Conservation (phyloP, 176 grass and related monocot genomes). For the Miscanthus lutarioriparius region DNA sequence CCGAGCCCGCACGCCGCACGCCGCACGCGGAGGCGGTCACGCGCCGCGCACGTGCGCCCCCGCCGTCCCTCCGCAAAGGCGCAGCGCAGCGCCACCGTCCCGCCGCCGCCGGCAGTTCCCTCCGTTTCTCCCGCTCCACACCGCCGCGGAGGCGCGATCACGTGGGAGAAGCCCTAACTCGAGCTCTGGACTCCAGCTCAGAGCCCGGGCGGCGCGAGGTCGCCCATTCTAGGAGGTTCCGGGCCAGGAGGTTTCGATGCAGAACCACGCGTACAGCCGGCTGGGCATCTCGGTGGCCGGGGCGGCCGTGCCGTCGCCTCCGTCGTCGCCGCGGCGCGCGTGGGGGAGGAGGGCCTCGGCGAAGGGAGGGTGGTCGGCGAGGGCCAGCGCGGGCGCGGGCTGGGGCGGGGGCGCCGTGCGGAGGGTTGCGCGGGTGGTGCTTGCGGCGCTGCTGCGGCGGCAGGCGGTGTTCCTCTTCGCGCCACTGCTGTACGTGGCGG, state of each 20-base stretch:
- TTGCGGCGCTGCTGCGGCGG: constrained; percentile 68
- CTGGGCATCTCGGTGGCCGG: constrained; percentile 55
- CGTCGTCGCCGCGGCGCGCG: constrained; percentile 60
- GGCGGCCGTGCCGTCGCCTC: constrained; percentile 57
- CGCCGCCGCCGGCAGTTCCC: neutral
- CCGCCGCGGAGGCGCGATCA: constrained; percentile 12
- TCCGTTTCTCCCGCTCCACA: neutral
- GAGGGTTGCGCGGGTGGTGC: constrained; percentile 56
- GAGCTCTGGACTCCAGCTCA: constrained; percentile 8
- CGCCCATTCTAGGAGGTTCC: constrained; percentile 2
- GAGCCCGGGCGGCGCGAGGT: neutral
- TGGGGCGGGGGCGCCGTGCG: constrained; percentile 18
- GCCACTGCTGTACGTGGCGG: constrained; percentile 84
- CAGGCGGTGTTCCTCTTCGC: constrained; percentile 98
- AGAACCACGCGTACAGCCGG: constrained; percentile 65
- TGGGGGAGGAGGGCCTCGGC: constrained; percentile 50
- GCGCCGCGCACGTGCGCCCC: constrained; percentile 23
- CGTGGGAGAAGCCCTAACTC: constrained; percentile 14
- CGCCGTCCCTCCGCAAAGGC: neutral
- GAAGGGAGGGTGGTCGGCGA: constrained; percentile 28
- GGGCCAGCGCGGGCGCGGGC: constrained; percentile 13
- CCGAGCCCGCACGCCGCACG: constrained; percentile 20
- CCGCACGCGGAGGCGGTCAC: constrained; percentile 34
- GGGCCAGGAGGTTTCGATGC: constrained; percentile 43
- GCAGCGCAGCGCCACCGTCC: constrained; percentile 18